These are phyloP conservation scores for Xylaria curta DNA, from an alignment of 495 filamentous ascomycete species.

Conservation along the genomic window DNA sequence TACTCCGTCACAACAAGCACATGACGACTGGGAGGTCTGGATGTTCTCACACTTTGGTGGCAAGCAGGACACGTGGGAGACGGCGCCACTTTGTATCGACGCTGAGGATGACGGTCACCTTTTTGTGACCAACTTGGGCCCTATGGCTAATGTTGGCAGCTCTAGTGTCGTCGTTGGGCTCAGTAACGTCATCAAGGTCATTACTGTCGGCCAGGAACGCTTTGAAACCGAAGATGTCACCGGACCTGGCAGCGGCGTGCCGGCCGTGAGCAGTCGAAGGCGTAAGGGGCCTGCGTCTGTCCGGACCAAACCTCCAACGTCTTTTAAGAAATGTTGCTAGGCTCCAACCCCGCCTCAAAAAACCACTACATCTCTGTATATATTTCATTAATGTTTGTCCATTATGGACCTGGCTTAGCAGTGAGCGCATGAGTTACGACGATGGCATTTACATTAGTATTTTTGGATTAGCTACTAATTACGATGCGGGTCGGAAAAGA, in stretches of 20 bases:
- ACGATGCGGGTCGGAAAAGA: conserved; percentile 11
- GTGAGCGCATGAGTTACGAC: conserved; percentile 25
- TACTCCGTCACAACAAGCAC: conserved; percentile 27
- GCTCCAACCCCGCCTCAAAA: neutral
- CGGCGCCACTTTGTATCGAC: conserved; percentile 42
- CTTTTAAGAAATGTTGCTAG: conserved; percentile 25
- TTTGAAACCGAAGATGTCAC: conserved; percentile 53
- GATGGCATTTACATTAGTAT: conserved; percentile 19
- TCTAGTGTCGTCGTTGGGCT: conserved; percentile 68
- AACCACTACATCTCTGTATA: conserved; percentile 23
- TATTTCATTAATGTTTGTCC: conserved; percentile 20
- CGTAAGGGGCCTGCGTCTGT: conserved; percentile 41
- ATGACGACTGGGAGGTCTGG: conserved; percentile 71
- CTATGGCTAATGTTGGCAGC: conserved; percentile 62
- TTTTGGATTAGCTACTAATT: neutral
- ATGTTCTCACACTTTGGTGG: conserved; percentile 56
- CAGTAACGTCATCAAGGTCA: conserved; percentile 70
- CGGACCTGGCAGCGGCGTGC: conserved; percentile 38
- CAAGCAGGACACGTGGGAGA: conserved; percentile 46
- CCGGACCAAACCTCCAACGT: conserved; percentile 30
- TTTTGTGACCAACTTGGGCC: conserved; percentile 65
- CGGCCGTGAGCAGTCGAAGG: conserved; percentile 39
- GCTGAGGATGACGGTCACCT: conserved; percentile 52
- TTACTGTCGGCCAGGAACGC: conserved; percentile 66
- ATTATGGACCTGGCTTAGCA: conserved; percentile 1